These are phyloP conservation scores for Alternaria consortialis DNA, from an alignment of 2,329 filamentous ascomycete species.

Conservation along the genomic window DNA sequence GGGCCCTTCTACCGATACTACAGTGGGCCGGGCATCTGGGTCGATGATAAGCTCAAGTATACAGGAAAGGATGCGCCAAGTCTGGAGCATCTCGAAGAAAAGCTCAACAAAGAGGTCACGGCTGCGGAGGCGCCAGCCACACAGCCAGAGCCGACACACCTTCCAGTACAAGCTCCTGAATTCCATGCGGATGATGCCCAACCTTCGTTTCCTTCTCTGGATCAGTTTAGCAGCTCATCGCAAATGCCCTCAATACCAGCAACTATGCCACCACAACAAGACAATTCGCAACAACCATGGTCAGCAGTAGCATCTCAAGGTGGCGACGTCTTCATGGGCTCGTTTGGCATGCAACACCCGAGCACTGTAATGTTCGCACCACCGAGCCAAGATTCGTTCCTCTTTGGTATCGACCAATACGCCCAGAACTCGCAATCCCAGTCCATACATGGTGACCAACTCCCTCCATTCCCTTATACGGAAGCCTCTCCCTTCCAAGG, in stretches of 20 bases:
- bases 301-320: conserved; percentile 35
- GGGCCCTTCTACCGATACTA: conserved; percentile 92
- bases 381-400: conserved; percentile 45
- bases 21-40: conserved; percentile 88
- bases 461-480: conserved; percentile 40
- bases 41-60: conserved; percentile 76
- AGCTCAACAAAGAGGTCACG: conserved; percentile 43
- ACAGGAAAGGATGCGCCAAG: conserved; percentile 63
- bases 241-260: conserved; percentile 26
- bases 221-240: conserved; percentile 20
- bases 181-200: conserved; percentile 4
- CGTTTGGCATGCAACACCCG: conserved; percentile 35
- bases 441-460: conserved; percentile 20
- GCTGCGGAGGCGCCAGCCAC: conserved; percentile 14
- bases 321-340: conserved; percentile 37
- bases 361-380: conserved; percentile 47
- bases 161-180: neutral
- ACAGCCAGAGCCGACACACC: conserved; percentile 15
- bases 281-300: conserved; percentile 31
- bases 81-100: conserved; percentile 49
- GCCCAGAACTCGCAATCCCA: conserved; percentile 29
- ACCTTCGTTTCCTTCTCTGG: conserved; percentile 4
- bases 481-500: conserved; percentile 26
- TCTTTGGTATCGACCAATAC: conserved; percentile 53
- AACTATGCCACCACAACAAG: conserved; percentile 24